phyloP scores from a whole-genome alignment of 768 basidiomycete species.

The Flagelloscypha sp. region DNA sequence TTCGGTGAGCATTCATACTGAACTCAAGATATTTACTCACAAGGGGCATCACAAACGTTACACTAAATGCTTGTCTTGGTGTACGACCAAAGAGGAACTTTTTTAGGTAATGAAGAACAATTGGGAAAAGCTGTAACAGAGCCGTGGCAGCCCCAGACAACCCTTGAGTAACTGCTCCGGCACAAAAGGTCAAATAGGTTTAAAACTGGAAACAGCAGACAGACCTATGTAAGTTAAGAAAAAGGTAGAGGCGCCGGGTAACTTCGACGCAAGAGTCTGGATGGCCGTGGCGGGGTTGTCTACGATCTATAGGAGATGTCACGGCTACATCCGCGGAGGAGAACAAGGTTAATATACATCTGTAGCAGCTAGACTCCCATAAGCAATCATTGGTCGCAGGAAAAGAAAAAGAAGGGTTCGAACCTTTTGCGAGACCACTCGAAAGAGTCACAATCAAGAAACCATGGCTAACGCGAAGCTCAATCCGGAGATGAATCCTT shows the following conservation, averaged over 20 bases:
- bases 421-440: conserved; percentile 44
- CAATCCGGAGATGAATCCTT: not conserved
- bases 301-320: conserved; percentile 23
- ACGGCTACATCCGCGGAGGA: not conserved
- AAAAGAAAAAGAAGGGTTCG: conserved; percentile 2
- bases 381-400: too few species aligned
- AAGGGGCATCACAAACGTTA: conserved; percentile 48
- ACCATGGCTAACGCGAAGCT: conserved; percentile 40
- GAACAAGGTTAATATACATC: conserved; percentile 17
- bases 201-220: conserved; percentile 2
- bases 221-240: conserved; percentile 54
- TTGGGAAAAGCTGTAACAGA: conserved; percentile 43
- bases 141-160: conserved; percentile 43
- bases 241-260: conserved; percentile 53
- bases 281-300: conserved; percentile 35
- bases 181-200: too few species aligned
- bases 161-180: conserved; percentile 46
- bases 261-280: conserved; percentile 33
- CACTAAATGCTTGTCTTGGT: conserved; percentile 50
- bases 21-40: conserved; percentile 21
- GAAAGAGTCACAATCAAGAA: conserved; percentile 65
- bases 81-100: conserved; percentile 64
- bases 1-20: not conserved
- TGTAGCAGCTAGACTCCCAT: too few species aligned
- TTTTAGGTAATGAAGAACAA: conserved; percentile 51